Conservation (phyloP, 495 filamentous ascomycete genomes). For the Rhypophila decipiens region DNA sequence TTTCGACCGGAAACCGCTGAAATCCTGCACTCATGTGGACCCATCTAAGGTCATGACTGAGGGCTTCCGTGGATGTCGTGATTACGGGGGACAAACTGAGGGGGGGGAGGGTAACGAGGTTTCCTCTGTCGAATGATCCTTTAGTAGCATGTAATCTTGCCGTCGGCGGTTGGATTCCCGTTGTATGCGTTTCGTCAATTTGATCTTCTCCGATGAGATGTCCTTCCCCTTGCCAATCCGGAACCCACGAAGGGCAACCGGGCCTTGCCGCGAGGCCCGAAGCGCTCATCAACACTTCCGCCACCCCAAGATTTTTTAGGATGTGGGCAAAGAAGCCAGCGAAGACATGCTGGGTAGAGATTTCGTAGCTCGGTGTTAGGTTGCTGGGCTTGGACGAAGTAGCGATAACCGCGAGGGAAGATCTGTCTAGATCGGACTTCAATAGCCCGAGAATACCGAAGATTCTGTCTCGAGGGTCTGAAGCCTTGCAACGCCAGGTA, state of each 20-base stretch:
- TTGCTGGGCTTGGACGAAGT: neutral
- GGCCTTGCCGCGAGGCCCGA: neutral
- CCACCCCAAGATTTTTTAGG: neutral
- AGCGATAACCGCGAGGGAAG: too few relatives aligned
- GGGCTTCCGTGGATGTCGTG: neutral
- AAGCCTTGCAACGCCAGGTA: neutral
- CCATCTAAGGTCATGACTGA: neutral
- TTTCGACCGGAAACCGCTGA: neutral
- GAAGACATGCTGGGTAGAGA: neutral
- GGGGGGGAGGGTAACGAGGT: neutral
- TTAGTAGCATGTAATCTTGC: neutral
- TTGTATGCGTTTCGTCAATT: neutral
- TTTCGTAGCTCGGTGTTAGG: neutral
- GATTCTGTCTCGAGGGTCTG: neutral
- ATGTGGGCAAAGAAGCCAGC: neutral
- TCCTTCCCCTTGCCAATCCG: neutral
- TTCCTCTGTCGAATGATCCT: too few relatives aligned
- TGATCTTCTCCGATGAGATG: neutral
- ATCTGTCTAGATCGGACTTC: too few relatives aligned
- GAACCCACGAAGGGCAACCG: neutral
- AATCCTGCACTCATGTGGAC: too few relatives aligned
- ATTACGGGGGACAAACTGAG: neutral
- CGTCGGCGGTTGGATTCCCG: neutral
- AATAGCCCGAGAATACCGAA: neutral
- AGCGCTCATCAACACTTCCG: neutral